Percentiles rank a stretch among this genome's conserved stretches.
These are phyloP conservation scores for Diplogelasinospora grovesii DNA, from an alignment of 495 filamentous ascomycete genomes.

Conservation along the genomic window DNA sequence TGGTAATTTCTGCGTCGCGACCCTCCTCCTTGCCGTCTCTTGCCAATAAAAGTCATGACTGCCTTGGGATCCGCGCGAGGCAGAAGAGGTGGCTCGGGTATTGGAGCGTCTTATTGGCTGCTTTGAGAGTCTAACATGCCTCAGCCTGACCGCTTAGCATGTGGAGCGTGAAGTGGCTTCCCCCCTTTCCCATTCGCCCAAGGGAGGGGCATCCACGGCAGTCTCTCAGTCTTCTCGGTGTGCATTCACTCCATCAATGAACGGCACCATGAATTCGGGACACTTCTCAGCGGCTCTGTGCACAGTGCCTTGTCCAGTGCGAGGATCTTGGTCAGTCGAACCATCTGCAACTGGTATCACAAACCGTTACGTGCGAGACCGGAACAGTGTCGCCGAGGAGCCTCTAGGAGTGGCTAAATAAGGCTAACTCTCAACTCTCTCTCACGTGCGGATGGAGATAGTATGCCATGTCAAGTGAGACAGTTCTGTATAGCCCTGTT, in stretches of 20 bases:
- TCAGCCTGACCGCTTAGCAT: no score
- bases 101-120: no score
- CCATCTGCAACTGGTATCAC: no score
- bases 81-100: conserved; percentile 4
- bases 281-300: conserved; percentile 9
- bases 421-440: conserved; percentile 3
- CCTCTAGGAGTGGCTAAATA: conserved; percentile 6
- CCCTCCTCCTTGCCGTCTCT: no score
- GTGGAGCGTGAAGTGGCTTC: no score
- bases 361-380: no score
- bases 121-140: no score
- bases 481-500: conserved; percentile 22
- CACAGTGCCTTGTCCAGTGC: conserved; percentile 3
- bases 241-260: conserved; percentile 6
- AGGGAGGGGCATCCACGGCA: no score
- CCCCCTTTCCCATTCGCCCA: no score
- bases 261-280: conserved; percentile 12
- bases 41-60: no score
- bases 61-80: conserved; percentile 2
- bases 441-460: conserved; percentile 22
- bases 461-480: conserved; percentile 14
- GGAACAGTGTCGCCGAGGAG: conserved; percentile 9
- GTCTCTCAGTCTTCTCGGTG: no score
- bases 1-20: conserved; percentile 11
- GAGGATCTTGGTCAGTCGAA: conserved; percentile 7